These are phyloP conservation scores for Fusarium denticulatum DNA, from an alignment of 2,329 filamentous ascomycete species.

Conservation along the genomic window DNA sequence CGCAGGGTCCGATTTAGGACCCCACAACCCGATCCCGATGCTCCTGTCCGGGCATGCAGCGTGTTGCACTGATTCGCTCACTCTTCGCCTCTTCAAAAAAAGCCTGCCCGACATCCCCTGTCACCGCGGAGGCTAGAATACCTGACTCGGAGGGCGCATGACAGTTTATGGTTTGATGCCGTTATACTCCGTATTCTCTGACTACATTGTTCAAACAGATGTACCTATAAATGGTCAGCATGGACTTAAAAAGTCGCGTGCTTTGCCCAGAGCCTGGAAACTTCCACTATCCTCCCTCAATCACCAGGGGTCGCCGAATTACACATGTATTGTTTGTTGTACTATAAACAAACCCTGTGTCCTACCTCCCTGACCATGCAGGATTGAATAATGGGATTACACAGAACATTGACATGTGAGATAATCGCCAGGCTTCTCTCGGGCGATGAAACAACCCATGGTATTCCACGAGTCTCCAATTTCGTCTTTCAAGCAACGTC, in stretches of 20 bases:
- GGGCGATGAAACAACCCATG: background rate
- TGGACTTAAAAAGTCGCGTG: background rate
- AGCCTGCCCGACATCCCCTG: background rate
- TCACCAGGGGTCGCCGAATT: background rate
- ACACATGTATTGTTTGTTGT: background rate
- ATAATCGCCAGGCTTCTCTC: background rate
- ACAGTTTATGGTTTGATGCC: background rate
- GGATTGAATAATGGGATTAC: background rate
- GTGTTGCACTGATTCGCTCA: conserved; percentile 30
- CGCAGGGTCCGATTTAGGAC: conserved; percentile 42
- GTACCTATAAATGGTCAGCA: background rate
- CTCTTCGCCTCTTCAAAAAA: conserved; percentile 17
- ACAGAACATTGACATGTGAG: background rate
- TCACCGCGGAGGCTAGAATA: conserved; percentile 1
- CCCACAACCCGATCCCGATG: conserved; percentile 10
- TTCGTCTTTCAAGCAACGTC: background rate
- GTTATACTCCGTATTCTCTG: background rate
- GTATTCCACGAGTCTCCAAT: background rate
- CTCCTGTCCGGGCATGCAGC: conserved; percentile 2
- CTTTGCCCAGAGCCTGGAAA: background rate
- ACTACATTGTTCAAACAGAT: background rate
- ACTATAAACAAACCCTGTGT: background rate
- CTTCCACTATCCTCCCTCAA: background rate
- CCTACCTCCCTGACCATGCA: background rate
- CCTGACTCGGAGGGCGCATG: background rate